These are phyloP conservation scores for Talaromyces sp. DNA, from an alignment of 2,329 filamentous ascomycete species.

Conservation along the genomic window DNA sequence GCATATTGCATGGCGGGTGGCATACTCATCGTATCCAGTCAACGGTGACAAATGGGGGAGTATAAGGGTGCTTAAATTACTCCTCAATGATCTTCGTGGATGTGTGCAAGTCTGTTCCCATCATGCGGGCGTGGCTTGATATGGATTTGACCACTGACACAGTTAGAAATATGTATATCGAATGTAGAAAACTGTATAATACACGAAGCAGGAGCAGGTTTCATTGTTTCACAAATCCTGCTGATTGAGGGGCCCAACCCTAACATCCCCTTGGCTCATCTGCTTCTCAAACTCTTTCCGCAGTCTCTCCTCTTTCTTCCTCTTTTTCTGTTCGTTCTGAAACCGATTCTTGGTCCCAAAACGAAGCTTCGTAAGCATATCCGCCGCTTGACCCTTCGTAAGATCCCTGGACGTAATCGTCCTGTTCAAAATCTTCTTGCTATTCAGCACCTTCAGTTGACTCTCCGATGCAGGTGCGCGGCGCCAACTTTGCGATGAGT, in stretches of 20 bases:
- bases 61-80: neutral
- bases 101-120: neutral
- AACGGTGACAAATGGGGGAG: too few species aligned
- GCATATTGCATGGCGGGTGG: conserved; percentile 11
- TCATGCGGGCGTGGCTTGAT: neutral
- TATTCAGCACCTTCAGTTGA: conserved; percentile 46
- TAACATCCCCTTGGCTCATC: conserved; percentile 40
- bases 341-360: conserved; percentile 69
- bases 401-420: conserved; percentile 60
- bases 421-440: conserved; percentile 47
- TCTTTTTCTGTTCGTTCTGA: conserved; percentile 54
- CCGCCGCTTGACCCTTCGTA: conserved; percentile 75
- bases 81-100: neutral
- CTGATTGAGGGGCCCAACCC: conserved; percentile 42
- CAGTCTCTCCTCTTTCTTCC: conserved; percentile 36
- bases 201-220: neutral
- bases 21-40: neutral
- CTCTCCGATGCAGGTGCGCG: conserved; percentile 55
- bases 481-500: conserved; percentile 67
- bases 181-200: conserved; percentile 2
- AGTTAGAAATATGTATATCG: neutral
- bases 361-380: conserved; percentile 89
- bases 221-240: neutral
- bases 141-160: neutral
- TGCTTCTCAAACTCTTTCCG: conserved; percentile 26